Evolutionary conservation across 2,329 filamentous ascomycete genomes (phyloP).

Genomic region (Colletotrichum sp.): DNA sequence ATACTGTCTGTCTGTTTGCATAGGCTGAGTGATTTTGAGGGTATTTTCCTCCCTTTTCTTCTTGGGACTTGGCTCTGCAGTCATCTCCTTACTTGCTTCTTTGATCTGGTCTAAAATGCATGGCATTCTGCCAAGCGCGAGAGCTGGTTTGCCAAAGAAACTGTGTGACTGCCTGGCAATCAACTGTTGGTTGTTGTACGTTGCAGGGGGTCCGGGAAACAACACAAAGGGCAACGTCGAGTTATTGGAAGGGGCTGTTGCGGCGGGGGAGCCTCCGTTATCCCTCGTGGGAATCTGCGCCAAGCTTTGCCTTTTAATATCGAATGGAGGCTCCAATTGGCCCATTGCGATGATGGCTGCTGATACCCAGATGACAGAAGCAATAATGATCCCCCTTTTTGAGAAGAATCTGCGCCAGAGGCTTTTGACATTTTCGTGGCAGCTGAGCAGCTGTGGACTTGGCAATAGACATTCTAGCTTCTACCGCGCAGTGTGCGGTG

Average conservation of each 20-base stretch:
- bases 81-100: not conserved
- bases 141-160: not conserved
- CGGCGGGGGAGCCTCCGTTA: conserved; percentile 8
- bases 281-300: not conserved
- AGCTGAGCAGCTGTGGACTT: not conserved
- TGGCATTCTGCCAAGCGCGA: not conserved
- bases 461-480: not conserved
- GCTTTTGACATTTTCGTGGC: not conserved
- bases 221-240: not conserved
- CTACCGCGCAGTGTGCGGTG: not conserved
- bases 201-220: not conserved
- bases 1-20: not conserved
- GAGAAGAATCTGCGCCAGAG: not conserved
- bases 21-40: not conserved
- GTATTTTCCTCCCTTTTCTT: not conserved
- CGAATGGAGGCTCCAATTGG: not conserved
- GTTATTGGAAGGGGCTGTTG: not conserved
- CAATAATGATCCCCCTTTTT: not conserved
- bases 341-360: not conserved
- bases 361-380: not conserved
- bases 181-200: not conserved
- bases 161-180: not conserved
- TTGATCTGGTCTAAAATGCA: not conserved
- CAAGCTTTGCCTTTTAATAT: conserved; percentile 2
- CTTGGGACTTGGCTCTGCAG: not conserved